phyloP scores from a whole-genome alignment of 2,329 filamentous ascomycete genomes.

The Pseudogymnoascus pannorum region DNA sequence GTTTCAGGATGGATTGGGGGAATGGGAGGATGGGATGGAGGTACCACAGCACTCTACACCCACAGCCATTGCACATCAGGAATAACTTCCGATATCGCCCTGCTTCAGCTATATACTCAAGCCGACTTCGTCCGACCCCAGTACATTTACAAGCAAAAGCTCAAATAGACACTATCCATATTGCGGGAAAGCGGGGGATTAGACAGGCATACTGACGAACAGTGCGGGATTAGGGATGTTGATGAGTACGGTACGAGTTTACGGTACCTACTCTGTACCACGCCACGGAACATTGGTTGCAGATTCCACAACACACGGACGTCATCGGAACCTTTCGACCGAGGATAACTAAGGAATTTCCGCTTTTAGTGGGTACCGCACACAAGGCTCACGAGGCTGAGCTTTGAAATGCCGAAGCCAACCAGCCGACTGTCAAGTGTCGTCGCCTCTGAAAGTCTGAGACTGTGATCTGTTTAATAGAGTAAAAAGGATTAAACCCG shows the following conservation, averaged over 20 bases:
- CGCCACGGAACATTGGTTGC: not conserved
- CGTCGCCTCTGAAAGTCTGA: not conserved
- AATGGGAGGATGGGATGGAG: not conserved
- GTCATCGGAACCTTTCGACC: conserved; percentile 8
- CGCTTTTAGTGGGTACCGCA: conserved; percentile 8
- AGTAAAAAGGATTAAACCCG: not conserved
- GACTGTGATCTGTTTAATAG: not conserved
- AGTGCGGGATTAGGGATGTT: not conserved
- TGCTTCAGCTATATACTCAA: not conserved
- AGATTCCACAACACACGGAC: not conserved
- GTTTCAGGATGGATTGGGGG: not conserved
- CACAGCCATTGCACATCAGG: too few species aligned
- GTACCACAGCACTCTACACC: too few species aligned
- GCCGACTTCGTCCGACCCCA: conserved; percentile 2
- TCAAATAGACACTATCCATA: conserved; percentile 4
- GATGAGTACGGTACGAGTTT: not conserved
- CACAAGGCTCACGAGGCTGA: conserved; percentile 6
- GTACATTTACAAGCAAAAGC: not conserved
- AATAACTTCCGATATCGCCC: conserved; percentile 1
- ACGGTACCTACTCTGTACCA: not conserved
- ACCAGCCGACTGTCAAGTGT: not conserved
- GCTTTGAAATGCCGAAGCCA: conserved; percentile 5
- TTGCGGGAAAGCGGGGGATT: conserved; percentile 5
- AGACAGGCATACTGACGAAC: not conserved
- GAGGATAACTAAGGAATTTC: conserved; percentile 4